These are phyloP conservation scores for Vigna reflexopilosa DNA, from an alignment of 306 rosid genomes.

Conservation along the genomic window DNA sequence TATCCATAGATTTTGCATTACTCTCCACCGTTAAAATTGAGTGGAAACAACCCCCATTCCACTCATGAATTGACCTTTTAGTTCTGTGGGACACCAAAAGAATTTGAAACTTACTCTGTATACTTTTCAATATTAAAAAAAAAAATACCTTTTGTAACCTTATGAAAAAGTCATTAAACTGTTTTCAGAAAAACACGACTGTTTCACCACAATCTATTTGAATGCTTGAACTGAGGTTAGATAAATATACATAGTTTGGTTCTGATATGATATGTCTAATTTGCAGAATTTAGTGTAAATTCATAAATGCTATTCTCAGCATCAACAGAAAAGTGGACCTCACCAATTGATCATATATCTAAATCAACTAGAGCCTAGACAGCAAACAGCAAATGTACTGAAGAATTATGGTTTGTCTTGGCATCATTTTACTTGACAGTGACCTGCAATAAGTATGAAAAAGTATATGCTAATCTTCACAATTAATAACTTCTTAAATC, in stretches of 20 bases:
- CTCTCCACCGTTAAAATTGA: constrained; percentile 3
- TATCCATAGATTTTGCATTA: background rate
- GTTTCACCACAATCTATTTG: background rate
- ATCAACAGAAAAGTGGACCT: constrained; percentile 42
- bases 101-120: background rate
- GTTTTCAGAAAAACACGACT: background rate
- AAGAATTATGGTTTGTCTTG: constrained; percentile 28
- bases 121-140: too few species aligned
- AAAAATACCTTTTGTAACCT: background rate
- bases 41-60: background rate
- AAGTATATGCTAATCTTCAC: background rate
- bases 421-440: constrained; percentile 9
- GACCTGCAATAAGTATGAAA: background rate
- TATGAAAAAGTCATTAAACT: background rate
- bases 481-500: background rate
- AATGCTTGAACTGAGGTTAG: constrained; percentile 1
- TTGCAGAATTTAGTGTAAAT: background rate
- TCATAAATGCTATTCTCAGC: background rate
- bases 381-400: constrained; percentile 32
- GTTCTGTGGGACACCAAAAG: background rate
- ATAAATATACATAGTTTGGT: constrained; percentile 27
- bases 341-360: constrained; percentile 30
- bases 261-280: constrained; percentile 29
- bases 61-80: background rate
- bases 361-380: constrained; percentile 21